Evolutionary conservation across 2,329 filamentous ascomycete species (phyloP).

Genomic region (Arthrobotrys pseudoclavata): DNA sequence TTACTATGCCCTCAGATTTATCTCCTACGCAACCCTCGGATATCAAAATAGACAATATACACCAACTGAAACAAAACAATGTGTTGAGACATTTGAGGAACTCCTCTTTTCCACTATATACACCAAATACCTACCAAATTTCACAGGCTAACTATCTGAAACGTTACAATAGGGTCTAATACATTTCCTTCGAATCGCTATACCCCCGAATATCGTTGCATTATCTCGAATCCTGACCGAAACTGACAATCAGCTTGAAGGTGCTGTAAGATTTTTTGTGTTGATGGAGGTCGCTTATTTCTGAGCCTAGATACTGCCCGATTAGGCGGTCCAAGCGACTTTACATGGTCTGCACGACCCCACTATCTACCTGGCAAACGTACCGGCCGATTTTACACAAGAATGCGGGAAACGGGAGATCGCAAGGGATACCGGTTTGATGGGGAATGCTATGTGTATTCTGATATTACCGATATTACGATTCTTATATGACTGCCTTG

Average conservation of each 20-base stretch:
- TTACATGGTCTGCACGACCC: no score
- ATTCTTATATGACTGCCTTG: no score
- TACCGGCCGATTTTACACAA: no score
- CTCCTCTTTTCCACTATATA: neutral
- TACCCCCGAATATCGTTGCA: neutral
- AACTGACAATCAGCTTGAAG: no score
- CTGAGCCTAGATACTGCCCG: neutral
- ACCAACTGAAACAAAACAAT: neutral
- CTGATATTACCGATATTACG: no score
- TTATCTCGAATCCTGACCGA: neutral
- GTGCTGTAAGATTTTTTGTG: conserved; percentile 10
- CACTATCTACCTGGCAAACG: no score
- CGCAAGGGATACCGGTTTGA: no score
- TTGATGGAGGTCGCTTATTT: conserved; percentile 10
- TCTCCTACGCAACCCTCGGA: no score
- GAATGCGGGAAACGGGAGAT: no score
- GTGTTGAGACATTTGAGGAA: no score
- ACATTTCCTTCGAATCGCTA: neutral
- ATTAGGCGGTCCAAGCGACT: neutral
- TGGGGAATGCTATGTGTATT: no score
- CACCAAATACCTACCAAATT: neutral
- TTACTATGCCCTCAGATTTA: neutral
- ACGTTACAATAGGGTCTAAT: neutral
- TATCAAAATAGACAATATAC: neutral
- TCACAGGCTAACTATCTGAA: neutral